Conservation (phyloP, 2,329 filamentous ascomycete genomes). For the Ophiosphaerella herpotricha region DNA sequence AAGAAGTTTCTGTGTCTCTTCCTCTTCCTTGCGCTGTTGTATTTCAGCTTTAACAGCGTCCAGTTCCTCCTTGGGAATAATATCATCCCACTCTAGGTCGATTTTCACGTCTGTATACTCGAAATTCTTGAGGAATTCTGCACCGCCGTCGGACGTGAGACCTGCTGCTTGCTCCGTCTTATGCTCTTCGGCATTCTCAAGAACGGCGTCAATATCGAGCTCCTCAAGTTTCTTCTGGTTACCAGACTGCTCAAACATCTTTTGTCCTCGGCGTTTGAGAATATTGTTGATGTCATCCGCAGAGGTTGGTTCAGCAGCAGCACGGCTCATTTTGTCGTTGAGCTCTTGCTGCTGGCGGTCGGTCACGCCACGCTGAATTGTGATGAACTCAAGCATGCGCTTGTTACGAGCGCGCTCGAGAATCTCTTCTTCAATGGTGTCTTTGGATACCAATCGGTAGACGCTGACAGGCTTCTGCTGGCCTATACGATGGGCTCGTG, state of each 20-base stretch:
- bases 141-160: constrained; percentile 92
- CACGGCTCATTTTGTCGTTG: constrained; percentile 67
- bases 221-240: constrained; percentile 97
- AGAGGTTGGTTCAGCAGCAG: constrained; percentile 78
- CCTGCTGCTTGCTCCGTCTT: constrained; percentile 95
- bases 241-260: constrained; percentile 96
- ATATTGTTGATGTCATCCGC: constrained; percentile 96
- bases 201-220: constrained; percentile 94
- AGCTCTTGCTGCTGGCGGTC: constrained; percentile 89
- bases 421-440: constrained; percentile 97
- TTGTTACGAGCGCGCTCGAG: constrained; percentile 96
- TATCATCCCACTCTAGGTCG: constrained; percentile 95
- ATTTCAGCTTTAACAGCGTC: constrained; percentile 89
- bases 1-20: constrained; percentile 79
- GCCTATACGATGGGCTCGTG: constrained; percentile 94
- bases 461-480: constrained; percentile 96
- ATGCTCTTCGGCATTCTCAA: constrained; percentile 95
- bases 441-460: constrained; percentile 94
- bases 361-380: constrained; percentile 94
- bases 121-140: constrained; percentile 87
- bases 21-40: constrained; percentile 79
- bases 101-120: constrained; percentile 98
- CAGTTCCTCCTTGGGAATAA: constrained; percentile 92
- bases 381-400: constrained; percentile 94
- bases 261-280: constrained; percentile 95